Evolutionary conservation across 768 basidiomycete species (phyloP).

Genomic region (Daedaleopsis nitida): DNA sequence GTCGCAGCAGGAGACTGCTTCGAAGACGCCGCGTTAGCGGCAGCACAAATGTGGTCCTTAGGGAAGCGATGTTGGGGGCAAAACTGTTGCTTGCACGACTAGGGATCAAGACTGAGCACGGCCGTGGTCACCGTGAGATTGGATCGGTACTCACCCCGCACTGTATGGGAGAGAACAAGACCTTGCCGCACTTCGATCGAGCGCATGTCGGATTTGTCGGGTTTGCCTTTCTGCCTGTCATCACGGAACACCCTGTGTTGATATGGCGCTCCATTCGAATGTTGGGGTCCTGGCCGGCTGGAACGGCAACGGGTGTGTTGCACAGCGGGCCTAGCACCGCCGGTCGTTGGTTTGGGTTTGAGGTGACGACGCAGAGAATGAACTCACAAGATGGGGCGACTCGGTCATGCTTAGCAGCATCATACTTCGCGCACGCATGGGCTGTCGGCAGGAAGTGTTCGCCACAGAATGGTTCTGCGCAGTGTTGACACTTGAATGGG

Average conservation of each 20-base stretch:
- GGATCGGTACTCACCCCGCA: conserved; percentile 60
- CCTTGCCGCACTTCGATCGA: conserved; percentile 66
- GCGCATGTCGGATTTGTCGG: conserved; percentile 61
- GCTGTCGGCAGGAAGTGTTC: conserved; percentile 75
- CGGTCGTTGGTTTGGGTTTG: neutral
- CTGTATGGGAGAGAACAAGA: conserved; percentile 70
- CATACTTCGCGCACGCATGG: conserved; percentile 71
- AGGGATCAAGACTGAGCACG: neutral
- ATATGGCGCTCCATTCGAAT: conserved; percentile 80
- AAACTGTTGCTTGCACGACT: conserved; percentile 75
- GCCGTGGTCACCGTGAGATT: neutral
- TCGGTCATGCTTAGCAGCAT: conserved; percentile 69
- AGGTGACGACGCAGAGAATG: neutral
- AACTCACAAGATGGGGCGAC: conserved; percentile 74
- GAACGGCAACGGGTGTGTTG: conserved; percentile 71
- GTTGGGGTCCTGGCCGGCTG: conserved; percentile 81
- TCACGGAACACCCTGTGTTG: conserved; percentile 61
- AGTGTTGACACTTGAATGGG: conserved; percentile 86
- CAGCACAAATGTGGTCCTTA: conserved; percentile 61
- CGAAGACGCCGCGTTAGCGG: conserved; percentile 16
- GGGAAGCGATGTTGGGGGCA: conserved; percentile 83
- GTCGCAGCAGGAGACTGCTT: conserved; percentile 22
- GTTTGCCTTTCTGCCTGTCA: conserved; percentile 56
- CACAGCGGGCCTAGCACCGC: conserved; percentile 67
- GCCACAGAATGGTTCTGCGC: conserved; percentile 67